phyloP scores from a whole-genome alignment of 305 asterid species.

The Solanum hybrid region DNA sequence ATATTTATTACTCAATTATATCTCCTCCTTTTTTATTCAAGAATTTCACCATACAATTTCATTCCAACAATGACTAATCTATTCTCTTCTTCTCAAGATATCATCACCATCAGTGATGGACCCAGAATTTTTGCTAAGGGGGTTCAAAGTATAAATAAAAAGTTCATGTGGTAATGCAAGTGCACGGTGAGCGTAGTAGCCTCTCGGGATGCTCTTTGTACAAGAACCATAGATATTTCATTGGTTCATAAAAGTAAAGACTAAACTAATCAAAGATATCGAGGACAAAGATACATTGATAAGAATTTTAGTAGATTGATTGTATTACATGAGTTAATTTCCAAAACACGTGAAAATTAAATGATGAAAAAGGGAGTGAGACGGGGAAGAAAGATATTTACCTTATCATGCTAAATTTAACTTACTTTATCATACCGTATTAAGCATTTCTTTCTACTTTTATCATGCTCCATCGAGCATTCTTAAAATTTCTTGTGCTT shows the following conservation, averaged over 20 bases:
- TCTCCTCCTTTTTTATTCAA: background rate
- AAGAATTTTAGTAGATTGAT: background rate
- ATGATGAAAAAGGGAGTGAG: background rate
- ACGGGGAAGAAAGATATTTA: background rate
- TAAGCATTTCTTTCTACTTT: background rate
- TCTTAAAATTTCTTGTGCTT: background rate
- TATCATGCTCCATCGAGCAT: background rate
- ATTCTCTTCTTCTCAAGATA: background rate
- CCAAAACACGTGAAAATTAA: background rate
- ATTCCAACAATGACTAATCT: background rate
- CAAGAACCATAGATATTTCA: background rate
- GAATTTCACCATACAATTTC: background rate
- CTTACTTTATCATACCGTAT: background rate
- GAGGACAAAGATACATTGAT: background rate
- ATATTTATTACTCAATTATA: background rate
- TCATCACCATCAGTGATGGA: background rate
- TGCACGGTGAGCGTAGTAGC: background rate
- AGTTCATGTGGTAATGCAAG: background rate
- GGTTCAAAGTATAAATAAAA: background rate
- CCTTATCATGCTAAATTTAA: background rate
- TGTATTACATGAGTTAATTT: background rate
- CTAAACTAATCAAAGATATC: background rate
- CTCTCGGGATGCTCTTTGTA: background rate
- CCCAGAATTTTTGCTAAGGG: background rate
- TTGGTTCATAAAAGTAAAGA: background rate